A percentile compares a stretch with the other conserved stretches of the same genome.
Conservation (phyloP, 176 grass and related monocot genomes). For the Carex scoparia region DNA sequence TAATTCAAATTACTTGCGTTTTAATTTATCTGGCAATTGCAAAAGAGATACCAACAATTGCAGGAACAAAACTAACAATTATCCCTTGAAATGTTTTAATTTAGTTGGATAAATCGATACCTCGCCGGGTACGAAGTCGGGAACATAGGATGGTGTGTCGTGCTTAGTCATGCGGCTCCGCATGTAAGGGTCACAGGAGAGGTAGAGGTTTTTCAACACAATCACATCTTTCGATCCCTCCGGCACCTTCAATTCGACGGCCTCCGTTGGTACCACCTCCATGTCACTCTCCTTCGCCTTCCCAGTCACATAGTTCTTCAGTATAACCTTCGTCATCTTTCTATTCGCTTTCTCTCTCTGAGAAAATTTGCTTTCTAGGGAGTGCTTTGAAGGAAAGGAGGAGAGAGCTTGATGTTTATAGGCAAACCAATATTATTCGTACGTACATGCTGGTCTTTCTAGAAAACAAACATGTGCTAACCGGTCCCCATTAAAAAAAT, state of each 20-base stretch:
- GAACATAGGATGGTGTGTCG: constrained; percentile 5
- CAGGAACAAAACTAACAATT: background rate
- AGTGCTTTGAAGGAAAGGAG: background rate
- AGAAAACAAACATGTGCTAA: background rate
- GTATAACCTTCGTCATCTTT: constrained; percentile 28
- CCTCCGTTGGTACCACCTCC: constrained; percentile 15
- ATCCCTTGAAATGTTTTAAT: background rate
- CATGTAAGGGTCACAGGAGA: constrained; percentile 73
- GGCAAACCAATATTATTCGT: background rate
- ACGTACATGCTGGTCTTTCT: background rate
- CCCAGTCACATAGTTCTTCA: constrained; percentile 47
- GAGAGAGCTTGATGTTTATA: background rate
- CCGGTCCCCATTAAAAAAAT: background rate
- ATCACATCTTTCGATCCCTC: constrained; percentile 22
- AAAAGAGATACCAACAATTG: background rate
- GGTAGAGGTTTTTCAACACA: constrained; percentile 59
- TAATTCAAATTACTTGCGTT: background rate
- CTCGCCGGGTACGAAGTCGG: background rate
- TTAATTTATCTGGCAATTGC: background rate
- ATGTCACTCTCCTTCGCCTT: constrained; percentile 41
- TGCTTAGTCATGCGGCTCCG: constrained; percentile 42
- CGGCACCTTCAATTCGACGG: constrained; percentile 19
- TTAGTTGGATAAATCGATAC: background rate
- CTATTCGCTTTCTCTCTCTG: background rate
- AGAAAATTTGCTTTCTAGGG: background rate